These are phyloP conservation scores for Crepidotus variabilis DNA, from an alignment of 768 basidiomycete genomes.

Conservation along the genomic window DNA sequence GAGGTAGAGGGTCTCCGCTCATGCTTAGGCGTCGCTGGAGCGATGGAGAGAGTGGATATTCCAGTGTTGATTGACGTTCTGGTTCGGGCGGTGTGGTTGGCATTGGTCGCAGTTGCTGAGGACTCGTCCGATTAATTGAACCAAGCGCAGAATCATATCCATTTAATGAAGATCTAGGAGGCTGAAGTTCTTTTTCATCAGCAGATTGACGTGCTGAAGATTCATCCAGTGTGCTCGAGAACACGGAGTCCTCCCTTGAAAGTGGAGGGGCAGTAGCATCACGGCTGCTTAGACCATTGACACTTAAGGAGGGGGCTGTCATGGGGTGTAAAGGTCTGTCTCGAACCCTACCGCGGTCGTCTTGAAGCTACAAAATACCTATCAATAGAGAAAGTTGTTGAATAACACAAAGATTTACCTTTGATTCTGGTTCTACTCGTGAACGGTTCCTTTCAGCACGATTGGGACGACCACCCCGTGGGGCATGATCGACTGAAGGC, in stretches of 20 bases:
- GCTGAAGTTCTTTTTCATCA: neutral
- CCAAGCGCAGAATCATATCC: neutral
- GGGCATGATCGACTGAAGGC: no score
- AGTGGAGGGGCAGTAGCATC: neutral
- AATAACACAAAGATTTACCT: neutral
- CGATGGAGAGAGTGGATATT: neutral
- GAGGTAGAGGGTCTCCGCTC: neutral
- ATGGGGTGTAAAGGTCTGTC: neutral
- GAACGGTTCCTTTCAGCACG: neutral
- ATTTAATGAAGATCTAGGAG: neutral
- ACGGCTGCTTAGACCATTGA: neutral
- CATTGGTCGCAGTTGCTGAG: neutral
- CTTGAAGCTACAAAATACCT: neutral
- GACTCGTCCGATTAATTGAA: neutral
- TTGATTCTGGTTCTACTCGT: neutral
- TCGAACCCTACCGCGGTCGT: neutral
- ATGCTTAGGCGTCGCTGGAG: neutral
- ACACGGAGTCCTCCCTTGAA: neutral
- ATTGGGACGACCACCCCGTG: neutral
- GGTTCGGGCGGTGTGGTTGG: neutral
- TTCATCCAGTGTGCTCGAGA: neutral
- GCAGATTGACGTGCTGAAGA: neutral
- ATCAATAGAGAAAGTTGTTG: neutral
- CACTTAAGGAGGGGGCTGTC: neutral
- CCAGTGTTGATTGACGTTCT: neutral